Evolutionary conservation across 768 basidiomycete species (phyloP), one percentile per base, ranked within the genome.

Genomic region (Boletus patriciae): DNA sequence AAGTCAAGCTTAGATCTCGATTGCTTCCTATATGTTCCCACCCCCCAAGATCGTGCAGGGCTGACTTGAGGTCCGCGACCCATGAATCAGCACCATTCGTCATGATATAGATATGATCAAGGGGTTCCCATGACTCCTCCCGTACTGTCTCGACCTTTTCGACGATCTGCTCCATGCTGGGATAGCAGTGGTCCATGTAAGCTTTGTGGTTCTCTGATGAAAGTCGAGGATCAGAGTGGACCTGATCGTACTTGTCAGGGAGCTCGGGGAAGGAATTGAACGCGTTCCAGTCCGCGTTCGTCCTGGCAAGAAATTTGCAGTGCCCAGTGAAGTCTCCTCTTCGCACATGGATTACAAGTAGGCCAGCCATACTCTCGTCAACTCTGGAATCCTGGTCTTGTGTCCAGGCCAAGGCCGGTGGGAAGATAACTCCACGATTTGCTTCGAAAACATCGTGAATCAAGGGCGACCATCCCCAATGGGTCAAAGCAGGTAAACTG

Each of bases 311-410:
- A 49, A 62, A 57, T 11, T 54, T 49, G 65, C 82, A 83, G 66
- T 83, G 81, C 0, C 58, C 52, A 23, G 67, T 33, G 57, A 73
- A 83, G 66, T 82, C 81, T 6, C 81, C 81, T 29, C 80, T 73
- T 7, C 81, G 79, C 42, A 83, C 69, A 60, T 83, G 82, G 12
- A 83, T 62, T 16, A 71, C 79, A 18, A 83, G 70, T 0, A 81
- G 66, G 21, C 80, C 77, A 9, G 69, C 52, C 23, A 68, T 25
- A 16, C 55, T 54, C 15, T 65, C 55, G 40, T 52, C n/a, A 3
- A 18, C 10, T 29, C 58, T 55, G 19, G 52, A 41, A 49, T 46
- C 15, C 45, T 41, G 31, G 16, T 52, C 54, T 5, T 52, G 31
- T 19, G 48, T 31, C 61, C 54, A 47, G 49, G 46, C 40, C 19